Base-by-base conservation (phyloP, 1,139 yeast genomes). In the Saccharomyces hybrid region DNA sequence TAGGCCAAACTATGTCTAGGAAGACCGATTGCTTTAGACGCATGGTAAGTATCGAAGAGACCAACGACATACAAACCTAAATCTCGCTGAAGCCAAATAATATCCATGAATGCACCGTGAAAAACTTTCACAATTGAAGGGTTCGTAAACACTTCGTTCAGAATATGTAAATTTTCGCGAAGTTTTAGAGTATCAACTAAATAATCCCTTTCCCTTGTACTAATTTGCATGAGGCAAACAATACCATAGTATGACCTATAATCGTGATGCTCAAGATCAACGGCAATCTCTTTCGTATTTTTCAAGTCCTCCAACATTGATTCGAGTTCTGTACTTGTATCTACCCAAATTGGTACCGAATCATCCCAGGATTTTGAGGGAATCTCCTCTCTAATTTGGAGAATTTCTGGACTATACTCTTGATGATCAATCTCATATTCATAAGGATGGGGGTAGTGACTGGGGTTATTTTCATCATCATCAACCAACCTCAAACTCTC, bases 231-330 rank as follows among this genome's bases (percentile, higher is more conserved):
- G 53, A 95, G 74, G 69, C 95, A 90, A 1, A 91, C 95, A 51
- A 95, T 74, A 50, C 99, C 99, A 62, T 85, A 84, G 64, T 88
- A 95, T 0, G 96, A 79, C 70, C 98, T 78, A 67, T 81, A 87
- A 65, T 91, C 98, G 67, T 95, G 99, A 70, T 95, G 99, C 67
- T 95, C 99, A 60, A 95, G 79, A 76, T 95, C 99, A n/a, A 95
- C 85, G 0, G 99, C 99, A 47, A 95, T 80, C 58, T 83, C 96
- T 1, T 75, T 71, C 57, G 77, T 77, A 1, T 68, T 64, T 50
- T 71, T 69, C 52, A 95, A 74, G 11, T 76, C 79, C 0, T 71
- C 65, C 1, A 89, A 63, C 86, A 95, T 81, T 5, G 67, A 68
- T 0, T 72, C 63, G 42, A 93, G 69, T 38, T 74, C 73, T 16